phyloP scores from a whole-genome alignment of 345 rosid genomes.

The Populus tremula region DNA sequence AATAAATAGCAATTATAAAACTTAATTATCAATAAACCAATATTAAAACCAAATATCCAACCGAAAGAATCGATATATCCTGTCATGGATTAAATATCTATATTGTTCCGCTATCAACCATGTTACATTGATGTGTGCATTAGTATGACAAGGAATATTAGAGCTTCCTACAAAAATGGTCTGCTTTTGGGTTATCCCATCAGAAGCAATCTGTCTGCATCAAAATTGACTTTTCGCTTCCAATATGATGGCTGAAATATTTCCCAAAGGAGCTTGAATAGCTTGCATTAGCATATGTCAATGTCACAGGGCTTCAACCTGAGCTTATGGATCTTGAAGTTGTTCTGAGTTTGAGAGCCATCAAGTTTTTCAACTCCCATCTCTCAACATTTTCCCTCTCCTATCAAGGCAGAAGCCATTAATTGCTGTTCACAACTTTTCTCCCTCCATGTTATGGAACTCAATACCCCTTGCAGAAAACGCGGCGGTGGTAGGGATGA shows the following conservation, averaged over 20 bases:
- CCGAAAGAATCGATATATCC: neutral
- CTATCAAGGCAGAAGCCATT: neutral
- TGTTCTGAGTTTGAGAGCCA: neutral
- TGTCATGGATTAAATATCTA: neutral
- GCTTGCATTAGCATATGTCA: neutral
- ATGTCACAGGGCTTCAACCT: constrained; percentile 8
- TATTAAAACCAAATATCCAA: neutral
- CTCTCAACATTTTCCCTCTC: neutral
- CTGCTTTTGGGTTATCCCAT: neutral
- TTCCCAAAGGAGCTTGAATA: neutral
- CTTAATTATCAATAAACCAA: too few species aligned
- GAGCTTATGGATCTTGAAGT: neutral
- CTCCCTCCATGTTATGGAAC: neutral
- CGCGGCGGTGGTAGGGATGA: neutral
- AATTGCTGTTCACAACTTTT: neutral
- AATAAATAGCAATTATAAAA: too few species aligned
- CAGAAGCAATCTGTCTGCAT: constrained; percentile 16
- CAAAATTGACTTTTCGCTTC: constrained; percentile 27
- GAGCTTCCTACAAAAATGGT: neutral
- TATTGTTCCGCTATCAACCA: constrained; percentile 5
- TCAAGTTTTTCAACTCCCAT: constrained; percentile 7
- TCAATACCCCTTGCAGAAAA: neutral
- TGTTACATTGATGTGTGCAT: constrained; percentile 13
- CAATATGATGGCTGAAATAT: neutral
- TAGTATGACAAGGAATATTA: constrained; percentile 7